Evolutionary conservation across 768 basidiomycete genomes (phyloP), one percentile per base, ranked within the genome.

Genomic region (Russula sp.): DNA sequence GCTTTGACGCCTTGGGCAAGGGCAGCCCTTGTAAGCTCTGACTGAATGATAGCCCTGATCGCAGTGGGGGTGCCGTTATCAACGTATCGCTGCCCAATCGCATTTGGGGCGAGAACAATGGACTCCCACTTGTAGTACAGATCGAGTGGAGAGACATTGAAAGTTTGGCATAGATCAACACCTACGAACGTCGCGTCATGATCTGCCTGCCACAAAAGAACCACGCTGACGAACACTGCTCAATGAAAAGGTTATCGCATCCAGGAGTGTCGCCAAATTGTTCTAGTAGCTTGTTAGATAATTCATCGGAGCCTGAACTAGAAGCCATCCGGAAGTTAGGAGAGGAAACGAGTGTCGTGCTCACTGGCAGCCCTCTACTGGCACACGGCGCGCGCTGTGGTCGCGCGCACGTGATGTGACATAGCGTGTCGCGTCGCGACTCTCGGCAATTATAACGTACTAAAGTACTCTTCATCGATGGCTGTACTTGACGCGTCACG

Each of bases 51-150:
- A 9, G 48, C 1, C 34, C n/a, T 68, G 64, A 39, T 49, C 52
- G 22, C 6, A 63, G 14, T 3, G 54, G 67, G 27, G 58, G 44
- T 57, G 57, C 52, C 11, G 57, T 56, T 9, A 66, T 63, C 56
- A 58, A 75, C 57, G 70, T 62, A 34, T 31, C 42, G 60, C 35
- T 2, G 42, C 50, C 51, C 68, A 48, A 64, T 53, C 40, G 22
- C 14, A 6, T 48, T 55, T 10, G 20, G 40, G 35, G 40, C 32
- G 42, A 66, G 32, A 44, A 49, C 32, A 45, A 59, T 11, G 16
- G 87, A 87, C 70, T 91, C 86, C 79, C 86, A 84, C 71, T 89
- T 91, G 73, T 77, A 91, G 45, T 77, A 78, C 20, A 91, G 77
- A 53, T 75, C 71, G 27, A 83, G 78, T 22, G 84, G 78, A 35